Base-by-base conservation (phyloP, 2,329 filamentous ascomycete species). In the Cytospora piceae region DNA sequence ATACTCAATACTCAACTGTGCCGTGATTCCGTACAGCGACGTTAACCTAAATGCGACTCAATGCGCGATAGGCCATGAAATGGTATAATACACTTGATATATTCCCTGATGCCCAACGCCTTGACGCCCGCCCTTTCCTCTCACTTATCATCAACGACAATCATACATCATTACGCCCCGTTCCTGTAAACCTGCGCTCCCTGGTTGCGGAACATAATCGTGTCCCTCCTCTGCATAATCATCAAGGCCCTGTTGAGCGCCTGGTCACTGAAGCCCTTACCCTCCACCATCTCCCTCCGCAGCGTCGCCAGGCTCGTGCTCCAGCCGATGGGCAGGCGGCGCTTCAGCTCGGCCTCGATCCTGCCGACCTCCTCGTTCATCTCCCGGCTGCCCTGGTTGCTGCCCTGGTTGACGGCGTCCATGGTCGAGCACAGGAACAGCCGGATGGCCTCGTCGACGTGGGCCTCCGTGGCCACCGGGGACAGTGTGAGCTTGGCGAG, bases 381-480 rank as follows among this genome's bases (percentile, higher is more conserved):
- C 78, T 98, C 94, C 69, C 92, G 90, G 73, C 89, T 93, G 46
- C 92, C 92, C 71, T 91, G 87, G 69, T 90, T 91, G 71, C 91
- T 90, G 67, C 94, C 94, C 73, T 96, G 93, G 67, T 92, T 94
- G 64, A 98, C 93, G 9, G 95, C 95, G 74, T 99, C 94, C 95
- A 99, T 98, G 65, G 95, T 99, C 4, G 90, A 94, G 70, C 94
- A 95, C 34, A 99, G 82, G 88, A 99, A 99, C 20, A 99, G 85
- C 0, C 95, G 90, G 73, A 99, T 99, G 2, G 95, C 95, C 80
- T 99, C 95, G 74, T 99, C 94, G 61, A 99, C 95, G 74, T 99
- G 95, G 56, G 87, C 84, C 77, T 97, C 94, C 0, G 91, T 94
- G 2, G 94, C 95, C 52, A 97, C 84, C 4, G 94, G 90, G 0